Evolutionary conservation across 1,284 basidiomycete genomes (phyloP).

Genomic region (Marasmius fiardii): DNA sequence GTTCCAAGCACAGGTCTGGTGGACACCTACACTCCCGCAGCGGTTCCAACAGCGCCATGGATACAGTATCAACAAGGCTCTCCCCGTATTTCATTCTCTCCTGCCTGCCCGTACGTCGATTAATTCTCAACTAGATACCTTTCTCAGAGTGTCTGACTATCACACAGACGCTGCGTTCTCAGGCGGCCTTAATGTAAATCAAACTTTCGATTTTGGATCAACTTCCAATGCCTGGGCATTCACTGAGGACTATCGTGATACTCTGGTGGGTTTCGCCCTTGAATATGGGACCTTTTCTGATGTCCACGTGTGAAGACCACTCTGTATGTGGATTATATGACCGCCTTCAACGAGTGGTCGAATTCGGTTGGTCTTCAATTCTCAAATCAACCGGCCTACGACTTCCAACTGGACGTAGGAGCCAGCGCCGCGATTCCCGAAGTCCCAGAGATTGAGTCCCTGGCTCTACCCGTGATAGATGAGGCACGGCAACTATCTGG

Average conservation of each 20-base stretch:
- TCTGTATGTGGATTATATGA: conserved; percentile 18
- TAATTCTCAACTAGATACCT: not conserved
- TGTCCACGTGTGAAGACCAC: conserved; percentile 10
- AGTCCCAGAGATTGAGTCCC: conserved; percentile 1
- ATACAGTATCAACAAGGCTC: conserved; percentile 14
- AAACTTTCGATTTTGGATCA: conserved; percentile 17
- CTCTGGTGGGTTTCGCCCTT: conserved; percentile 9
- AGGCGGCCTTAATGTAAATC: conserved; percentile 1
- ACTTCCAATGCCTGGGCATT: conserved; percentile 11
- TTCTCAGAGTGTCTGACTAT: not conserved
- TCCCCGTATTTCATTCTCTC: conserved; percentile 6
- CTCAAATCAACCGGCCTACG: conserved; percentile 18
- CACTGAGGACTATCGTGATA: conserved; percentile 17
- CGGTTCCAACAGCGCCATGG: conserved; percentile 17
- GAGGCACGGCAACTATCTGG: conserved; percentile 10
- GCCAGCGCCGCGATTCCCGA: conserved; percentile 16
- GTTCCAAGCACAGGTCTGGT: conserved; percentile 16
- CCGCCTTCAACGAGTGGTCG: conserved; percentile 13
- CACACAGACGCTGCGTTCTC: not conserved
- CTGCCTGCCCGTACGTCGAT: not conserved
- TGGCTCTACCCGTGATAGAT: not conserved
- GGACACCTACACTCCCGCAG: conserved; percentile 15
- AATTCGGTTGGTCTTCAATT: conserved; percentile 14
- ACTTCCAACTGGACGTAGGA: conserved; percentile 16
- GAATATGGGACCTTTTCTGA: not conserved